Base-by-base conservation (phyloP, 768 basidiomycete species). In the Agaricus subrufescens region DNA sequence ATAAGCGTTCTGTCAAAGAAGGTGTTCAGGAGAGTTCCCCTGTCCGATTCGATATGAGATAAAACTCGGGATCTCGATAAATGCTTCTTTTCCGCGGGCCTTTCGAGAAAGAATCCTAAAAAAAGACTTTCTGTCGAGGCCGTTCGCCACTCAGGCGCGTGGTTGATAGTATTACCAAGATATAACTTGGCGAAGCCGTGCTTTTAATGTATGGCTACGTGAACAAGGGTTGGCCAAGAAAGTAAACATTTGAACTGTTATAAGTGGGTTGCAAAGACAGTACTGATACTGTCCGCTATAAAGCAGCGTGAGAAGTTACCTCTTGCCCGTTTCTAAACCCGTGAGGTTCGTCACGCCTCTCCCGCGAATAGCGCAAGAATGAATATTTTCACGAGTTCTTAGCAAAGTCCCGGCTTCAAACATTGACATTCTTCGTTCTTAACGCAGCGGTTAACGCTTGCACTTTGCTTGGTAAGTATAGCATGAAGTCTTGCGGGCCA, bases 291-390 rank as follows among this genome's bases (percentile, higher is more conserved):
- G 11, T 34, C 8, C 34, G 8, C 11, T 34, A 11, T 2, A 34
- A 34, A 8, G 34, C 4, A 12, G 40, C 14, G 40, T 7, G 12
- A 42, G 40, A 14, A 42, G 40, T 12, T 12, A 15, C 40, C 34
- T 5, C 8, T 42, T 7, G 40, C 14, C 12, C 40, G 40, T 42
- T n/a, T 42, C 40, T 15, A 46, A 25, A 7, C 40, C 38, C 34
- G 45, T 55, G 7, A 12, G 40, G 2, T 15, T 19, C 5, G 8
- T 19, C 40, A 42, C 5, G 40, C 40, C 12, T 56, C 48, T 56
- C 54, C 54, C 54, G 47, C 54, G 54, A 56, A 56, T 50, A 50
- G 46, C 48, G 47, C 54, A 49, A 44, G 6, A 38, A n/a, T 8
- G 14, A 54, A 54, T 34, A 30, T 34, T 27, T 42, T 23, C 34